Evolutionary conservation across 1,284 basidiomycete genomes (phyloP), one percentile per base, ranked within the genome.

Genomic region (Serendipita sp.): DNA sequence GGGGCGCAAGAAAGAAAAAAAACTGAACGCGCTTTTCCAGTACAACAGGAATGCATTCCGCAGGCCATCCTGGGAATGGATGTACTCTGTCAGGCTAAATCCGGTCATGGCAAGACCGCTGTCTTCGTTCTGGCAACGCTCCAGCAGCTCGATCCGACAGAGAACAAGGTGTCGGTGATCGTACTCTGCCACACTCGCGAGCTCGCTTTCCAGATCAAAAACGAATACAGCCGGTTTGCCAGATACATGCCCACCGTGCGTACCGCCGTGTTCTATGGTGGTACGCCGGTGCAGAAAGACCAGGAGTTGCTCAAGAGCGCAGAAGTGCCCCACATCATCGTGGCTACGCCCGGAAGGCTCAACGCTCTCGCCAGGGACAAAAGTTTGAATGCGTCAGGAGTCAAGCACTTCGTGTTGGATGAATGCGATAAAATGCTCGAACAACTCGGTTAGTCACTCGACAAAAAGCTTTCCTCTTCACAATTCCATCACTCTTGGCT

Each of bases 391-490:
- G 89, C 88, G 68, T 87, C 87, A 75, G 88, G 92, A 73, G 91
- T 96, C 75, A 95, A 96, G 80, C 94, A 98, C 80, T 99, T 99
- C 77, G 94, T 97, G 66, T 81, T 99, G 74, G 96, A 99, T 82
- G 96, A 99, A 80, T 99, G 96, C 82, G 96, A 99, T 84, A 99
- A 99, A 85, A 98, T 99, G 92, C 87, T 99, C 74, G 96, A 99
- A 83, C 90, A 94, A 85, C 93, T 99, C 79, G 94, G 93, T 97
- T 88, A 95, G 93, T 96, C 81, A 76, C 82, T 38, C 35, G 35
- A 38, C 35, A 38, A 38, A 38, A 38, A 38, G 12, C 84, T 81
- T 67, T 63, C 74, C 69, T 75, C 67, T 72, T 78, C 64, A 22
- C 58, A 42, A 58, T 62, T 63, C 35, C 66, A 53, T 60, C 41